phyloP scores from a whole-genome alignment of 164 flowering plant genomes.

The Brasenia schreberi region DNA sequence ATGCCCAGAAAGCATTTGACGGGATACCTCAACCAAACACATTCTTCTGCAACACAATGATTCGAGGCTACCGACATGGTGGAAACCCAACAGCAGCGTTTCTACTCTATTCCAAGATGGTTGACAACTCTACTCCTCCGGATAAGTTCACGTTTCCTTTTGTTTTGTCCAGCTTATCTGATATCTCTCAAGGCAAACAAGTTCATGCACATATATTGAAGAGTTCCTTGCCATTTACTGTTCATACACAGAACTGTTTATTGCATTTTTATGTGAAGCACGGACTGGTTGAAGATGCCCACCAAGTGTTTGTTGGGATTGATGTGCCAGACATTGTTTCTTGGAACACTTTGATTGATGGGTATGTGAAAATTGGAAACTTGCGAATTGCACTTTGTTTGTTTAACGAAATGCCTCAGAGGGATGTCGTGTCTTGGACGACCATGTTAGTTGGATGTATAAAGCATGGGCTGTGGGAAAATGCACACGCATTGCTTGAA shows the following conservation, averaged over 20 bases:
- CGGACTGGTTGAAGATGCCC: constrained; percentile 5
- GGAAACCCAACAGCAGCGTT: constrained; percentile 4
- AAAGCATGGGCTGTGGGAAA: constrained; percentile 4
- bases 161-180: constrained; percentile 9
- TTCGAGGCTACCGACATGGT: constrained; percentile 4
- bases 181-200: constrained; percentile 5
- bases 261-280: constrained; percentile 10
- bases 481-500: constrained; percentile 6
- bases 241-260: constrained; percentile 11
- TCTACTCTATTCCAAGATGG: constrained; percentile 8
- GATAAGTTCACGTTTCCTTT: constrained; percentile 13
- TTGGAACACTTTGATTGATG: constrained; percentile 16
- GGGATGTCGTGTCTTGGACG: constrained; percentile 12
- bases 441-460: constrained; percentile 11
- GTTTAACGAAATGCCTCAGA: constrained; percentile 10
- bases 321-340: constrained; percentile 12
- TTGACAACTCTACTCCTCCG: constrained; percentile 3
- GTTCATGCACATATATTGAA: constrained; percentile 13
- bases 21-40: constrained; percentile 3
- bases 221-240: constrained; percentile 4
- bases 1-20: constrained; percentile 12
- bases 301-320: constrained; percentile 12
- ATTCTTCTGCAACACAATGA: constrained; percentile 11
- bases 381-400: constrained; percentile 2
- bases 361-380: constrained; percentile 8